Evolutionary conservation across 1,284 basidiomycete species (phyloP).

Genomic region (Cutaneotrichosporon cutaneum): DNA sequence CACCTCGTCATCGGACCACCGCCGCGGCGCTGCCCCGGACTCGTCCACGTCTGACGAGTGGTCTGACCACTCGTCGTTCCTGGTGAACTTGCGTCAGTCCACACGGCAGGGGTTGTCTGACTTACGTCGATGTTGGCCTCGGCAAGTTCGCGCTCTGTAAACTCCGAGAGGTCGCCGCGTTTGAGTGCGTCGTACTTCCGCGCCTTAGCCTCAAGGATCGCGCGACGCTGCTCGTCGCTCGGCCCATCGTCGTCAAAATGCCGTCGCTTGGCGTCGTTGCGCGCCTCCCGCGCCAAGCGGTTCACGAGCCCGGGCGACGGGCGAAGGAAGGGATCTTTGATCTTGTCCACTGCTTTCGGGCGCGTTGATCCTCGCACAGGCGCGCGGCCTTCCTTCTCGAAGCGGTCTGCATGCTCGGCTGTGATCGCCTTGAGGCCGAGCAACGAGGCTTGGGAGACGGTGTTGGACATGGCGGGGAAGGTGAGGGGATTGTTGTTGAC

Average conservation of each 20-base stretch:
- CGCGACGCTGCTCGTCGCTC: slow-evolving; percentile 43
- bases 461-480: slow-evolving; percentile 10
- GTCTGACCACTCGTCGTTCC: slow-evolving; percentile 34
- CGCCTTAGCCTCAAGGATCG: slow-evolving; percentile 70
- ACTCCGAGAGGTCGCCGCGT: slow-evolving; percentile 74
- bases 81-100: slow-evolving; percentile 3
- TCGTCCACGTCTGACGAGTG: slow-evolving; percentile 44
- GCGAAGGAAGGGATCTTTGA: slow-evolving; percentile 46
- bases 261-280: slow-evolving; percentile 44
- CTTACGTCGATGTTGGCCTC: slow-evolving; percentile 79
- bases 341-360: slow-evolving; percentile 22
- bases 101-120: neutral
- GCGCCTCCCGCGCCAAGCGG: slow-evolving; percentile 47
- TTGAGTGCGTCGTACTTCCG: slow-evolving; percentile 75
- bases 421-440: slow-evolving; percentile 51
- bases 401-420: slow-evolving; percentile 50
- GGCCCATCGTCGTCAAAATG: slow-evolving; percentile 39
- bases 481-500: slow-evolving; percentile 4
- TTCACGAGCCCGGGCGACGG: slow-evolving; percentile 50
- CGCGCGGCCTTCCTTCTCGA: slow-evolving; percentile 45
- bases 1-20: slow-evolving; percentile 40
- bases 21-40: slow-evolving; percentile 20
- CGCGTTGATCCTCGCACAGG: slow-evolving; percentile 40
- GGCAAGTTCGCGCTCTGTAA: slow-evolving; percentile 73
- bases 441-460: slow-evolving; percentile 41